Conservation (phyloP, 108 stramenopile species). For the Skeletonema tropicum region DNA sequence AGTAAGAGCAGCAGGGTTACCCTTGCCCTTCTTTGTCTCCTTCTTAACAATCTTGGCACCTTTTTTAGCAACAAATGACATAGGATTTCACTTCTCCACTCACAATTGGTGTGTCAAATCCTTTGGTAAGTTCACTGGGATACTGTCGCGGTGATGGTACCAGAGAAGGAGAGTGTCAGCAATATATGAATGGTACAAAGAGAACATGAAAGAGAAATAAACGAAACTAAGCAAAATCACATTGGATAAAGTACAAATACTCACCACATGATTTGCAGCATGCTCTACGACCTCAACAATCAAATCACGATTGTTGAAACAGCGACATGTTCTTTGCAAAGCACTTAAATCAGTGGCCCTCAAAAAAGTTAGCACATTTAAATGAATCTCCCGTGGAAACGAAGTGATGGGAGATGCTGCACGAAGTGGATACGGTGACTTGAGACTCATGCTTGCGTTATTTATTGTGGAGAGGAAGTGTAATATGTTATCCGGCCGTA, state of each 20-base stretch:
- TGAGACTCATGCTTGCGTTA: slow-evolving; percentile 9
- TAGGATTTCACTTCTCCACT: slow-evolving; percentile 47
- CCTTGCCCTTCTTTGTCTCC: slow-evolving; percentile 17
- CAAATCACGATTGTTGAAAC: slow-evolving; percentile 65
- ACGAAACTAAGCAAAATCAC: too few relatives aligned
- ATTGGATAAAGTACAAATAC: slow-evolving; percentile 1
- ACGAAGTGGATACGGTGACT: not conserved
- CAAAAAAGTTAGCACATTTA: slow-evolving; percentile 79
- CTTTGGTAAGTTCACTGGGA: slow-evolving; percentile 67
- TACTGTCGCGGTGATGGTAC: slow-evolving; percentile 40
- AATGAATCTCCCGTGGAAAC: slow-evolving; percentile 71
- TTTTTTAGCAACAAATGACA: slow-evolving; percentile 43
- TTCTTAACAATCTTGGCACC: slow-evolving; percentile 19
- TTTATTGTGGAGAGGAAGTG: not conserved
- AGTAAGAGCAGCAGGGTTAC: not conserved
- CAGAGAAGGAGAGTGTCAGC: not conserved
- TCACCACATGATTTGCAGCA: slow-evolving; percentile 62
- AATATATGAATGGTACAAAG: too few relatives aligned
- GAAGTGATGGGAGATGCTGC: not conserved
- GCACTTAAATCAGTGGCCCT: slow-evolving; percentile 82
- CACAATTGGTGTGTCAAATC: slow-evolving; percentile 61
- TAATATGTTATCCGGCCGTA: not conserved
- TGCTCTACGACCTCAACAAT: slow-evolving; percentile 63
- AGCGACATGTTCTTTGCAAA: slow-evolving; percentile 69
- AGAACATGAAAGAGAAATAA: too few relatives aligned